Percentiles rank a stretch among this genome's conserved stretches.
Evolutionary conservation across 148 eudicot species (phyloP).

Genomic region (Persicaria tinctoria): DNA sequence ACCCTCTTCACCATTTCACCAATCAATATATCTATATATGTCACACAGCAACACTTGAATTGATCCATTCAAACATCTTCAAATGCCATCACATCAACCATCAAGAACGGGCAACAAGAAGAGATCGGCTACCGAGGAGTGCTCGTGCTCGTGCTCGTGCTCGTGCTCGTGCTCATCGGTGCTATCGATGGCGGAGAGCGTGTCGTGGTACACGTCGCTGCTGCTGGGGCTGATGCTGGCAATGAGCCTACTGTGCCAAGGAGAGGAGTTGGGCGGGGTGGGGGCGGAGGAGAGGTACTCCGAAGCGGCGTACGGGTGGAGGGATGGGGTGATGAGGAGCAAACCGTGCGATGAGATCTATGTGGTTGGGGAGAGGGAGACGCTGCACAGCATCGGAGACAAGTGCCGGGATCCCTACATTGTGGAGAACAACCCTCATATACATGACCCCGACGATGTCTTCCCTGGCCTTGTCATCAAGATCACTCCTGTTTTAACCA

Average conservation of each 20-base stretch:
- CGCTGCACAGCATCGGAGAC: constrained; percentile 46
- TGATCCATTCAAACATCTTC: not conserved
- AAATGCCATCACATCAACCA: not conserved
- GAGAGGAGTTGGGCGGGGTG: constrained; percentile 18
- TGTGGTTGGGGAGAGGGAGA: constrained; percentile 48
- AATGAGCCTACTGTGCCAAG: constrained; percentile 29
- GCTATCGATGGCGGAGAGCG: constrained; percentile 33
- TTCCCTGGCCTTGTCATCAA: constrained; percentile 39
- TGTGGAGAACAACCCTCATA: constrained; percentile 45
- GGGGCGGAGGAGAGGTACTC: not conserved
- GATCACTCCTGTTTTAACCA: constrained; percentile 19
- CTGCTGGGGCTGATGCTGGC: constrained; percentile 47
- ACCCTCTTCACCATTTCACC: not conserved
- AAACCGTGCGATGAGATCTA: constrained; percentile 45
- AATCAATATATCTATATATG: not conserved
- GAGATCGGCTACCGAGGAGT: not conserved
- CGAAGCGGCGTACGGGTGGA: not conserved
- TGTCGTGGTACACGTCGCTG: constrained; percentile 45
- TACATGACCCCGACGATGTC: constrained; percentile 51
- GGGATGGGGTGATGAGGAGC: not conserved
- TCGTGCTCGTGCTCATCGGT: constrained; percentile 1
- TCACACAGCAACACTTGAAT: not conserved
- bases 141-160: not conserved
- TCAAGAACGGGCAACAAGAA: not conserved
- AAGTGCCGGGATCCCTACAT: constrained; percentile 51